phyloP scores from a whole-genome alignment of 2,329 filamentous ascomycete species.

The Phialophora chinensis region DNA sequence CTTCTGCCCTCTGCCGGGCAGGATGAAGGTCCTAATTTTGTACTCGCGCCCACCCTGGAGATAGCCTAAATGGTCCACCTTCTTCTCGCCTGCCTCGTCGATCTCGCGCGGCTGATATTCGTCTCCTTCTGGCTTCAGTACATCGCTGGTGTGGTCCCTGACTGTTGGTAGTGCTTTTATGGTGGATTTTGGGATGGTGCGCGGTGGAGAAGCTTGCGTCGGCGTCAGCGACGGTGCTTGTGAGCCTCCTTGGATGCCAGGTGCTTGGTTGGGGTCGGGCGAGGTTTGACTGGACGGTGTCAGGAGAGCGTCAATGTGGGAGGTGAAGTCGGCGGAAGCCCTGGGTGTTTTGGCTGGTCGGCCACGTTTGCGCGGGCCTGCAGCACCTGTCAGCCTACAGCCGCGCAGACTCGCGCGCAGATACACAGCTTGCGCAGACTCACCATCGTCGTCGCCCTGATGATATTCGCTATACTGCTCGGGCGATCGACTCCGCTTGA shows the following conservation, averaged over 20 bases:
- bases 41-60: constrained; percentile 84
- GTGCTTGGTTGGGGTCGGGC: constrained; percentile 47
- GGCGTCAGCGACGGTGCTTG: constrained; percentile 52
- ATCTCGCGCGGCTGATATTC: constrained; percentile 94
- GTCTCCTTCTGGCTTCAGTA: constrained; percentile 84
- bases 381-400: constrained; percentile 14
- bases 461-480: constrained; percentile 65
- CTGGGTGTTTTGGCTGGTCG: constrained; percentile 57
- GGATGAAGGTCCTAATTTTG: constrained; percentile 89
- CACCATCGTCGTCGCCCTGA: constrained; percentile 64
- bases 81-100: constrained; percentile 92
- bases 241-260: constrained; percentile 42
- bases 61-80: constrained; percentile 83
- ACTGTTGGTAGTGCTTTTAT: constrained; percentile 95
- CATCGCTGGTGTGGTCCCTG: constrained; percentile 94
- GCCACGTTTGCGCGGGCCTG: constrained; percentile 55
- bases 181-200: constrained; percentile 58
- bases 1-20: constrained; percentile 88
- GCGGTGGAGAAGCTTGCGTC: constrained; percentile 62
- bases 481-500: constrained; percentile 81
- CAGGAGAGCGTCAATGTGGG: constrained; percentile 41
- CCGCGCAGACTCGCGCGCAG: background rate
- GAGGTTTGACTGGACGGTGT: constrained; percentile 42
- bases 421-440: constrained; percentile 48
- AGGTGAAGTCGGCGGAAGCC: constrained; percentile 44